A percentile compares a stretch with the other conserved stretches of the same genome.
phyloP scores from a whole-genome alignment of 352 stramenopile species.

The Globisporangium okanoganense region DNA sequence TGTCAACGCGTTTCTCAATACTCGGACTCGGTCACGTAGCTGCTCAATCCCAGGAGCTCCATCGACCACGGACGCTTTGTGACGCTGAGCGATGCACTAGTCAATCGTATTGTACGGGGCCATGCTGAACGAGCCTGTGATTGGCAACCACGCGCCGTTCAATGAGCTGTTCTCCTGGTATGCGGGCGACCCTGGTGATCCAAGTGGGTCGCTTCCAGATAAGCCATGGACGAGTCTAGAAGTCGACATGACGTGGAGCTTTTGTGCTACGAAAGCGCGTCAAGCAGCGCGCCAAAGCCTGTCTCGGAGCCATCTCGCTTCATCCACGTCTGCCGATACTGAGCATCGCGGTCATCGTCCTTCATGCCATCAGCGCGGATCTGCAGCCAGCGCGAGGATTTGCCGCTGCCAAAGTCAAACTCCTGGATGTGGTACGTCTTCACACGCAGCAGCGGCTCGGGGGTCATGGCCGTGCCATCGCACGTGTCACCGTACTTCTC shows the following conservation, averaged over 20 bases:
- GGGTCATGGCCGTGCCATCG: constrained; percentile 34
- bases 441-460: constrained; percentile 56
- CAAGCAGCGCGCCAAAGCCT: constrained; percentile 27
- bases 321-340: constrained; percentile 14
- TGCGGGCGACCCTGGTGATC: background rate
- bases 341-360: constrained; percentile 25
- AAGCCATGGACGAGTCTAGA: background rate
- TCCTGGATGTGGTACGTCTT: constrained; percentile 76
- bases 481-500: constrained; percentile 53
- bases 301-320: constrained; percentile 25
- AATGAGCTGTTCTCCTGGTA: constrained; percentile 7
- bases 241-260: background rate
- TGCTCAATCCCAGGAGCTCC: constrained; percentile 49
- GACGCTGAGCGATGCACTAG: constrained; percentile 29
- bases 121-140: constrained; percentile 26
- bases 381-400: constrained; percentile 61
- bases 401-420: constrained; percentile 70
- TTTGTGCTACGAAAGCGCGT: constrained; percentile 23
- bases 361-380: constrained; percentile 60
- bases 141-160: constrained; percentile 30
- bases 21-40: constrained; percentile 21
- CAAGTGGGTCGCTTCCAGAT: background rate
- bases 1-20: constrained; percentile 51
- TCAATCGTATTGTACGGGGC: constrained; percentile 27
- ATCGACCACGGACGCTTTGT: constrained; percentile 48